Evolutionary conservation across 192 early-diverging fungal genomes (phyloP).

Genomic region (Blastocladiella britannica): DNA sequence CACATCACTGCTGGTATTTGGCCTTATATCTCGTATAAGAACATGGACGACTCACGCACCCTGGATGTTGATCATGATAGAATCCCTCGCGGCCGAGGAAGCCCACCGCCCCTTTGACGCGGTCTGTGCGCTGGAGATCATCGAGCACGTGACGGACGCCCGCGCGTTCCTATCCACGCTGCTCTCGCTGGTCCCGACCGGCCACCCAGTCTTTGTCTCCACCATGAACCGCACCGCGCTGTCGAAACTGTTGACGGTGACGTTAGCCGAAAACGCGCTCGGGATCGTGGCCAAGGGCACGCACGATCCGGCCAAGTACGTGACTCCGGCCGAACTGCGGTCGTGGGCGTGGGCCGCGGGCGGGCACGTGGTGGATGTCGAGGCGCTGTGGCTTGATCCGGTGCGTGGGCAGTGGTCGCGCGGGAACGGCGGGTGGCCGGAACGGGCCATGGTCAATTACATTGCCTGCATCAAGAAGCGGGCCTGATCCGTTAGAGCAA

Average conservation of each 20-base stretch:
- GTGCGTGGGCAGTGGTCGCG: slow-evolving; percentile 15
- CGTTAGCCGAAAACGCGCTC: slow-evolving; percentile 61
- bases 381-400: slow-evolving; percentile 34
- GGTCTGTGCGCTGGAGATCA: slow-evolving; percentile 71
- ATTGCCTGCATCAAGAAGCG: neutral
- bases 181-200: slow-evolving; percentile 32
- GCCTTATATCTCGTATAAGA: too few species aligned
- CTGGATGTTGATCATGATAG: neutral
- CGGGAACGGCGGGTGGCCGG: neutral
- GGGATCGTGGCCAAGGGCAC: slow-evolving; percentile 62
- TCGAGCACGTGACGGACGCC: slow-evolving; percentile 75
- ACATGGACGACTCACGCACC: neutral
- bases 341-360: slow-evolving; percentile 21
- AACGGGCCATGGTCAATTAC: neutral
- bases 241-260: slow-evolving; percentile 53
- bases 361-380: slow-evolving; percentile 19
- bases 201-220: slow-evolving; percentile 54
- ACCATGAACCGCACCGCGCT: slow-evolving; percentile 75
- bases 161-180: slow-evolving; percentile 45
- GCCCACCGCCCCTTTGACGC: slow-evolving; percentile 42
- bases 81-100: slow-evolving; percentile 28
- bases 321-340: slow-evolving; percentile 53
- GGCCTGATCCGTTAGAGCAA: too few species aligned
- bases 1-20: slow-evolving; percentile 38
- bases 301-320: slow-evolving; percentile 66